A percentile compares a stretch with the other conserved stretches of the same genome.
Evolutionary conservation across 768 basidiomycete species (phyloP).

Genomic region (Hericium rajendrae): DNA sequence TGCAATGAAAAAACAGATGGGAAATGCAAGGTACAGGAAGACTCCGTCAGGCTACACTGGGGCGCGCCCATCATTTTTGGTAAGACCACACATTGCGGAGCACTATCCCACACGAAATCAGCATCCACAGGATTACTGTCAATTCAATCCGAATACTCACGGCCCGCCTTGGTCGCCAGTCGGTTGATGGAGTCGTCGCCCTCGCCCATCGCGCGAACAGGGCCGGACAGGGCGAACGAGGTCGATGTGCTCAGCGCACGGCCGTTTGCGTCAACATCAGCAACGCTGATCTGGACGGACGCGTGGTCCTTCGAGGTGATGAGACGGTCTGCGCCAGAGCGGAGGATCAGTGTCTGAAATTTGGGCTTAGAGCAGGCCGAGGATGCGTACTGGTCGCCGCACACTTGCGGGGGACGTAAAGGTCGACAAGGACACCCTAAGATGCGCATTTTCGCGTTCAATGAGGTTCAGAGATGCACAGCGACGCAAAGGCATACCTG

Average conservation of each 20-base stretch:
- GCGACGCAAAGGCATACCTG: conserved; percentile 39
- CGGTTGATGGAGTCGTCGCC: conserved; percentile 95
- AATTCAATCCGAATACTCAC: conserved; percentile 44
- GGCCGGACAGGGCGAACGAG: conserved; percentile 90
- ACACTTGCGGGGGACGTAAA: conserved; percentile 99
- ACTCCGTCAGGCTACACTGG: neutral
- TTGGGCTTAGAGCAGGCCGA: neutral
- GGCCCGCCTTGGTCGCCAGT: conserved; percentile 87
- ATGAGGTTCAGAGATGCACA: neutral
- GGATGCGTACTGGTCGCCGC: conserved; percentile 81
- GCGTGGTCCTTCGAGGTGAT: conserved; percentile 99
- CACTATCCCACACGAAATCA: conserved; percentile 38
- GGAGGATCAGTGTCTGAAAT: too few relatives aligned
- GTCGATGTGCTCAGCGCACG: conserved; percentile 70
- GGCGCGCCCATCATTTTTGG: conserved; percentile 62
- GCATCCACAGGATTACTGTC: neutral
- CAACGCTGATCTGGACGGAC: conserved; percentile 92
- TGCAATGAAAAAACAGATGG: neutral
- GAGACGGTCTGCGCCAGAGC: conserved; percentile 62
- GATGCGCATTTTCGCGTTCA: neutral
- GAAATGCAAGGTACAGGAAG: neutral
- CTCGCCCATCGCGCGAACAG: conserved; percentile 92
- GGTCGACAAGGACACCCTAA: conserved; percentile 97
- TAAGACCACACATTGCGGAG: conserved; percentile 95
- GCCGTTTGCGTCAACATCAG: conserved; percentile 88